These are phyloP conservation scores for Cupressus sempervirens DNA, from an alignment of 75 land plant genomes.

Conservation along the genomic window DNA sequence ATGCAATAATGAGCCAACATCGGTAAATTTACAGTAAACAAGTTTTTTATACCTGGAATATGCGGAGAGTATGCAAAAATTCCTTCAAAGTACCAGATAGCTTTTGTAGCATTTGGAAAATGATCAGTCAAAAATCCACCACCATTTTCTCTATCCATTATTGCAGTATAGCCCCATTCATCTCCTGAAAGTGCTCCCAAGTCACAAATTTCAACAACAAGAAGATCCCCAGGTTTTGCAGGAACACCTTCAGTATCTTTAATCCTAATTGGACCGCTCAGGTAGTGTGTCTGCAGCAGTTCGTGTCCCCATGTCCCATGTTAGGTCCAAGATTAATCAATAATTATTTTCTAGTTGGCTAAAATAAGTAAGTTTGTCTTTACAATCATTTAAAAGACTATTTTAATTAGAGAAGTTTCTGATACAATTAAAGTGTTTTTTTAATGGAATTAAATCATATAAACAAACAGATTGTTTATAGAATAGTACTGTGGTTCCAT, in stretches of 20 bases:
- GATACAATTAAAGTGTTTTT: not conserved
- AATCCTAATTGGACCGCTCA: constrained; percentile 23
- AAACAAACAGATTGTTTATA: not conserved
- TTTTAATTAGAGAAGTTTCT: not conserved
- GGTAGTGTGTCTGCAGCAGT: constrained; percentile 19
- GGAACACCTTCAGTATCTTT: constrained; percentile 14
- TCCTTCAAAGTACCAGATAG: constrained; percentile 31
- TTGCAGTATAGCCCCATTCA: constrained; percentile 27
- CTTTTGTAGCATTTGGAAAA: constrained; percentile 23
- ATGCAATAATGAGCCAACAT: not conserved
- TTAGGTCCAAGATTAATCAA: not conserved
- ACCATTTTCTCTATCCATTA: constrained; percentile 28
- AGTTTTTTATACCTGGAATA: constrained; percentile 21
- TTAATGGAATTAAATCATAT: not conserved
- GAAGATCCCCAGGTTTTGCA: constrained; percentile 25
- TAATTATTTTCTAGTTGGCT: not conserved
- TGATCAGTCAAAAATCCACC: constrained; percentile 28
- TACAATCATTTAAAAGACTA: not conserved
- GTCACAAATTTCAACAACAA: constrained; percentile 26
- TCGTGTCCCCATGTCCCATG: not conserved
- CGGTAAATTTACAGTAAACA: not conserved
- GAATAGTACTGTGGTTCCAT: constrained; percentile 3
- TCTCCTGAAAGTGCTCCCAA: constrained; percentile 20
- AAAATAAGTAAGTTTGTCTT: no score
- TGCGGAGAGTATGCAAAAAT: constrained; percentile 31